These are phyloP conservation scores for Pichia deserticola DNA, from an alignment of 805 yeast species.

Conservation along the genomic window DNA sequence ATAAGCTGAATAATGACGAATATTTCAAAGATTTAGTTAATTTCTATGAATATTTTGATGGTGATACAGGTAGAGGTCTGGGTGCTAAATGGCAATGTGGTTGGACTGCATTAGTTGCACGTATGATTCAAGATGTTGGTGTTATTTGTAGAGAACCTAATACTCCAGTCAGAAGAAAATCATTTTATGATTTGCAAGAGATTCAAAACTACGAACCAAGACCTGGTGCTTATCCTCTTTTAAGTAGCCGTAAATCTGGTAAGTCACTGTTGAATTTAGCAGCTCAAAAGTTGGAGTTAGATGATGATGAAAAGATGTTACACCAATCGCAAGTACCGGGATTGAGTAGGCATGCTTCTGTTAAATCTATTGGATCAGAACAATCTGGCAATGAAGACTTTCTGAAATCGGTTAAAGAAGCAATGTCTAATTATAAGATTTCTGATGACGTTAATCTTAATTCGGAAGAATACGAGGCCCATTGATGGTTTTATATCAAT, in stretches of 20 bases:
- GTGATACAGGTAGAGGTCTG: constrained; percentile 88
- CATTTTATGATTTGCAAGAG: constrained; percentile 27
- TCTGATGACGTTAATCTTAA: constrained; percentile 37
- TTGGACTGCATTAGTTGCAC: constrained; percentile 91
- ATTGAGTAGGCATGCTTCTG: constrained; percentile 24
- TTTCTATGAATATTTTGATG: constrained; percentile 86
- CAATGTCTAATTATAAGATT: constrained; percentile 31
- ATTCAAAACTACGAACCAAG: constrained; percentile 38
- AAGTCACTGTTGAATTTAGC: constrained; percentile 64
- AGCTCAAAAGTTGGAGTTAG: constrained; percentile 57
- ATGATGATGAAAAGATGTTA: constrained; percentile 47
- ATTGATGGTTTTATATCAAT: constrained; percentile 2
- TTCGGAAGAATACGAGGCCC: constrained; percentile 54
- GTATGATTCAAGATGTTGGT: constrained; percentile 87
- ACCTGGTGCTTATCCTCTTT: constrained; percentile 28
- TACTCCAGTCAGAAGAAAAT: constrained; percentile 23
- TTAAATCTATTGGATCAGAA: constrained; percentile 22
- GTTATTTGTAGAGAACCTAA: constrained; percentile 52
- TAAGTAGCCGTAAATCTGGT: constrained; percentile 65
- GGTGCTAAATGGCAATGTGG: constrained; percentile 96
- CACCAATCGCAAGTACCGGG: constrained; percentile 25
- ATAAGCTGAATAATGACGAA: constrained; percentile 49
- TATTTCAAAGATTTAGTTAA: constrained; percentile 68
- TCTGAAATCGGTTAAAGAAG: constrained; percentile 35
- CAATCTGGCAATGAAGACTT: constrained; percentile 24